Base-by-base conservation (phyloP, 176 grass and related monocot genomes). In the Triticum monococcum region DNA sequence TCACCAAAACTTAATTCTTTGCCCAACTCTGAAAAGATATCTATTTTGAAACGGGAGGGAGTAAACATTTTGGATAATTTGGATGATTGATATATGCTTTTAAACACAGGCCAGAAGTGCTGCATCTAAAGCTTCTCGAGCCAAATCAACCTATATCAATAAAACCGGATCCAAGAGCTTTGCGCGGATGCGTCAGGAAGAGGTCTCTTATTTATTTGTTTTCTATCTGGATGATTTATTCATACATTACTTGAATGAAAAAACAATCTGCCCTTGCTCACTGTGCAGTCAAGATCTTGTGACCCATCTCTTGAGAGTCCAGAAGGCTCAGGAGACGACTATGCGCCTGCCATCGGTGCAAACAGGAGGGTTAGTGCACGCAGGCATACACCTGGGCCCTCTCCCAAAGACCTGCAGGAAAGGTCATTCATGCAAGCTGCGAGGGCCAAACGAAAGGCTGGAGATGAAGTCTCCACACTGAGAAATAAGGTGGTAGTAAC, bases 151-250 rank as follows among this genome's bases (percentile, higher is more conserved):
- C 43, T 81, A 69, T 75, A 14, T 79, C 20, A 82, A 84, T 79
- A 78, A 26, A 23, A 89, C 71, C 6, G 87, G 87, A 35, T 72
- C 79, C 59, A 89, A 89, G 62, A 89, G 87, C 62, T 89, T 89
- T 48, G 81, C 87, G 4, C 79, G 87, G 75, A 84, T 84, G 57
- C 81, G 32, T 38, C 81, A 89, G 68, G 87, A 89, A 62, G 81
- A 89, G 81, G 87, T 89, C 41, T 78, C 66, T 68, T 32, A n/a
- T 46, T 71, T 32, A 3, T 12, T 62, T 80, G 46, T 61, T 87
- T 73, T 56, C 38, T 73, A 16, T 76, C 25, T 76, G 72, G 43
- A 31, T 52, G 72, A 52, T 76, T 76, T 76, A 52, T 76, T 76
- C 25, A 8, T 76, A 74, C 43, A 25, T 76, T 3, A 22, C 18